Percentiles rank a stretch among this genome's conserved stretches.
Conservation (phyloP, 441 rosid species). For the Erodium trifolium region DNA sequence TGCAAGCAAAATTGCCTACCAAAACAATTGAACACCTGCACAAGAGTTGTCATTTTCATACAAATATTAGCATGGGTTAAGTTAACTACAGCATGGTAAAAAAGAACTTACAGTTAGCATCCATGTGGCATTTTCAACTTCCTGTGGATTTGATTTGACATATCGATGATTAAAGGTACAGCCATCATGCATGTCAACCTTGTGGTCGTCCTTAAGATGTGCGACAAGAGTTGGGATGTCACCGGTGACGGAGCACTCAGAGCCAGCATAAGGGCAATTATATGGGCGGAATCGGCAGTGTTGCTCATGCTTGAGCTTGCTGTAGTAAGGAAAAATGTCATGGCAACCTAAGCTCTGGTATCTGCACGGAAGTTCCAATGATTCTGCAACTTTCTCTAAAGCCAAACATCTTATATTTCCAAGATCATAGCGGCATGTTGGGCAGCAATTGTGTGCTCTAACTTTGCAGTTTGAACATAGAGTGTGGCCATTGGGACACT, state of each 20-base stretch:
- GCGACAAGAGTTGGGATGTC: conserved; percentile 51
- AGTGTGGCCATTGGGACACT: conserved; percentile 89
- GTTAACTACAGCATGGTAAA: background rate
- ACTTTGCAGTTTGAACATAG: conserved; percentile 62
- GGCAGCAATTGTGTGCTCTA: conserved; percentile 64
- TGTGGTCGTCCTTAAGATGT: conserved; percentile 76
- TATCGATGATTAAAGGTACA: conserved; percentile 75
- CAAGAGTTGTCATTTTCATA: background rate
- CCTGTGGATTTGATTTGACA: conserved; percentile 55
- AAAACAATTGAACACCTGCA: conserved; percentile 50
- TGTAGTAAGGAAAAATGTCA: conserved; percentile 59
- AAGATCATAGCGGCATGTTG: conserved; percentile 70
- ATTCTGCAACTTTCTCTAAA: conserved; percentile 68
- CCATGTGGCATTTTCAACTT: conserved; percentile 32
- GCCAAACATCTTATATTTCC: conserved; percentile 84
- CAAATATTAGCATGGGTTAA: background rate
- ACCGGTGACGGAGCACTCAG: conserved; percentile 67
- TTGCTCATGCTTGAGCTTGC: conserved; percentile 73
- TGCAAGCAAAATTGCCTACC: conserved; percentile 79
- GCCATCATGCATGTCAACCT: conserved; percentile 24
- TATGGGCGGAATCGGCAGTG: conserved; percentile 26
- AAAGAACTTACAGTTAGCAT: conserved; percentile 62
- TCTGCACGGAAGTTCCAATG: conserved; percentile 69
- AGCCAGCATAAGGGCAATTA: conserved; percentile 68
- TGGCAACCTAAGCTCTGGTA: conserved; percentile 62